Evolutionary conservation across 208 protist genomes (phyloP).

Genomic region (Angomonas deanei): DNA sequence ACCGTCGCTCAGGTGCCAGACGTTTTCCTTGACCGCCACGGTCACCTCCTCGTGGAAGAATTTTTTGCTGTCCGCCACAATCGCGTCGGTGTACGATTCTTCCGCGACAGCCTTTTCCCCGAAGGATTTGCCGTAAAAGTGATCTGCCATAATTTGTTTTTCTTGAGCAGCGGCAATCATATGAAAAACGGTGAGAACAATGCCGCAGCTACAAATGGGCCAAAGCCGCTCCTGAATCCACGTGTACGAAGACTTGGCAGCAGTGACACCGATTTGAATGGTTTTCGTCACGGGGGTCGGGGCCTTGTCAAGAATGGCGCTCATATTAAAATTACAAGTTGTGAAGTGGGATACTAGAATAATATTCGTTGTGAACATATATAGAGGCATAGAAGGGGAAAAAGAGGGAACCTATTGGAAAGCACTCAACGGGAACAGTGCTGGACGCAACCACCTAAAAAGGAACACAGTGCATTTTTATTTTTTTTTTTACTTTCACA

Average conservation of each 20-base stretch:
- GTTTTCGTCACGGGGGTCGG: constrained; percentile 19
- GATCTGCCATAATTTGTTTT: constrained; percentile 84
- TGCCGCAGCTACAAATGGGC: constrained; percentile 72
- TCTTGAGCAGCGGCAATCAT: constrained; percentile 69
- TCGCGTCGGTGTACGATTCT: constrained; percentile 29
- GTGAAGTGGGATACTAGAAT: background rate
- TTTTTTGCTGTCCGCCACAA: constrained; percentile 48
- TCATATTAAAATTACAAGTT: background rate
- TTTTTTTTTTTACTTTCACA: too few relatives aligned
- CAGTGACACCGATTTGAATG: constrained; percentile 14
- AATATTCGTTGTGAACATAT: background rate
- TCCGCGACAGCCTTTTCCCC: constrained; percentile 15
- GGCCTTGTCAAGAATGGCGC: background rate
- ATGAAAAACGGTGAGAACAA: constrained; percentile 67
- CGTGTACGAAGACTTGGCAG: constrained; percentile 27
- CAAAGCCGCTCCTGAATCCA: constrained; percentile 65
- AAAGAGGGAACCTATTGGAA: background rate
- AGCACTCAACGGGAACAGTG: background rate
- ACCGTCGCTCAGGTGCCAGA: constrained; percentile 63
- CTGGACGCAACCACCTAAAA: too few relatives aligned
- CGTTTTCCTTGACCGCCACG: constrained; percentile 73
- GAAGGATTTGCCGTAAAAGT: constrained; percentile 51
- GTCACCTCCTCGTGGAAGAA: constrained; percentile 80
- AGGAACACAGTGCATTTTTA: background rate
- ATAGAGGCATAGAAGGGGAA: background rate